These are phyloP conservation scores for Mrakia frigida DNA, from an alignment of 768 basidiomycete species.

Conservation along the genomic window DNA sequence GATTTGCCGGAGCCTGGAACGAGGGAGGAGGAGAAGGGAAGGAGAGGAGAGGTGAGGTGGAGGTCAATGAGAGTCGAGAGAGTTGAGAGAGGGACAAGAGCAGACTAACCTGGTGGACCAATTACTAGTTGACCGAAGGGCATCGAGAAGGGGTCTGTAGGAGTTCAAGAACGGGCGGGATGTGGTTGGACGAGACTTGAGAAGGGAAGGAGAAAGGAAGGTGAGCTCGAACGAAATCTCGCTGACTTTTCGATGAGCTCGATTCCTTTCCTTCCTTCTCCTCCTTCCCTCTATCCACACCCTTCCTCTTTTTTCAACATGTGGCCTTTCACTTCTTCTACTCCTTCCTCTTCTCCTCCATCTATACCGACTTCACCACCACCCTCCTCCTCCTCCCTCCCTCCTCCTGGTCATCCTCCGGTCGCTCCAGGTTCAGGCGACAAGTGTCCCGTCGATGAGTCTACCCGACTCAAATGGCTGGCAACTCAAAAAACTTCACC, in stretches of 20 bases:
- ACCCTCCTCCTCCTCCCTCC: not conserved
- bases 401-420: not conserved
- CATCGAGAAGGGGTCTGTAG: not conserved
- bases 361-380: not conserved
- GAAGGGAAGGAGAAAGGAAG: too few species aligned
- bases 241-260: not conserved
- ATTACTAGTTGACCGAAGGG: slow-evolving; percentile 45
- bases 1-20: slow-evolving; percentile 47
- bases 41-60: not conserved
- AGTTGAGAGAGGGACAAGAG: not conserved
- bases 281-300: not conserved
- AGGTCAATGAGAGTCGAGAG: not conserved
- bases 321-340: not conserved
- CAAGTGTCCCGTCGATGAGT: slow-evolving; percentile 65
- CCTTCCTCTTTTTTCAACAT: not conserved
- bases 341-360: not conserved
- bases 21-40: not conserved
- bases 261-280: not conserved
- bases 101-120: slow-evolving; percentile 40
- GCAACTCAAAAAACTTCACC: slow-evolving; percentile 26
- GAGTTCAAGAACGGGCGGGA: not conserved
- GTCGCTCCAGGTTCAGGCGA: slow-evolving; percentile 33
- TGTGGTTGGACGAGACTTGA: not conserved
- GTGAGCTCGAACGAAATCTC: too few species aligned
- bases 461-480: slow-evolving; percentile 51